Conservation (phyloP, 2,329 filamentous ascomycete genomes). For the Aspergillus novoparasiticus region DNA sequence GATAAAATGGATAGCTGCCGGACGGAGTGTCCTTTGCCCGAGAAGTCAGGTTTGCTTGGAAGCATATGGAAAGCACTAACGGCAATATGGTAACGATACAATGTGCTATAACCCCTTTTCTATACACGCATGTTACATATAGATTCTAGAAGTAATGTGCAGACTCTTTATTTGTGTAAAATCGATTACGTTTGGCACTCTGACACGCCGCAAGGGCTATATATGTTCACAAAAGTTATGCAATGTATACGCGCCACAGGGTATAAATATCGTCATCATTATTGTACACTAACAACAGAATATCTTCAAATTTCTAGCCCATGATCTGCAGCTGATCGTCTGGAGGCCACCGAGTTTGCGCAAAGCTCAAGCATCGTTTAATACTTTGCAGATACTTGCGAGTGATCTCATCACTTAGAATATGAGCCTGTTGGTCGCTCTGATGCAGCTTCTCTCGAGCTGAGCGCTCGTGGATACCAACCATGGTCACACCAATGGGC, state of each 20-base stretch:
- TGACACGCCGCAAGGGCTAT: background rate
- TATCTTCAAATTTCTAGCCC: constrained; percentile 59
- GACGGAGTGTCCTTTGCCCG: background rate
- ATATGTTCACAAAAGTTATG: background rate
- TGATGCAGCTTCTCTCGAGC: constrained; percentile 94
- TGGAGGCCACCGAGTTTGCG: constrained; percentile 94
- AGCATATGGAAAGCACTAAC: constrained; percentile 2
- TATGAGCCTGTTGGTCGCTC: constrained; percentile 77
- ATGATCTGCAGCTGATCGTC: constrained; percentile 91
- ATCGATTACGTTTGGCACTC: background rate
- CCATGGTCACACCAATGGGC: constrained; percentile 99
- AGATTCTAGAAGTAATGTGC: background rate
- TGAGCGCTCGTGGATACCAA: constrained; percentile 96
- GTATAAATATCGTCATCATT: constrained; percentile 11
- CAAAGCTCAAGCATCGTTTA: constrained; percentile 94
- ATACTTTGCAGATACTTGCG: constrained; percentile 97
- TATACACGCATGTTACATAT: background rate
- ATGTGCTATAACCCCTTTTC: background rate
- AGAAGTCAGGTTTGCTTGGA: background rate
- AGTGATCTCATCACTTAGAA: constrained; percentile 95
- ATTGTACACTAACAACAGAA: constrained; percentile 1
- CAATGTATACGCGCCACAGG: background rate
- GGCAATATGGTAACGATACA: background rate
- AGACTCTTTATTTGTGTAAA: background rate
- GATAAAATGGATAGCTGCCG: constrained; percentile 3